phyloP scores from a whole-genome alignment of 2,329 filamentous ascomycete genomes.

The Colletotrichum trifolii region DNA sequence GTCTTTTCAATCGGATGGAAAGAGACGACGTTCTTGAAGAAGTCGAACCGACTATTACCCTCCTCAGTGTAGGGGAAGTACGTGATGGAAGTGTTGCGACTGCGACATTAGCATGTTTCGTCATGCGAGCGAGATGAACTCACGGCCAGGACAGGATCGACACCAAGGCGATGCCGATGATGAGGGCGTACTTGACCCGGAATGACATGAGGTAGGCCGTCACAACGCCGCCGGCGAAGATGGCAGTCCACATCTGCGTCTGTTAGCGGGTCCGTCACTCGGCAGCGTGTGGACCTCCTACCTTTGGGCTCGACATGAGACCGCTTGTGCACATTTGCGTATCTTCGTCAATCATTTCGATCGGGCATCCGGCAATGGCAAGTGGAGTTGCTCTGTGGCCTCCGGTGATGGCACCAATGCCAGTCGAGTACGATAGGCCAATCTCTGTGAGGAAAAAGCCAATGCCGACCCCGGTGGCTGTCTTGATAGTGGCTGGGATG shows the following conservation, averaged over 20 bases:
- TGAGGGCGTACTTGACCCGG: constrained; percentile 79
- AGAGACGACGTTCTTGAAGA: constrained; percentile 78
- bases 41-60: constrained; percentile 74
- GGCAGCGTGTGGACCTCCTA: constrained; percentile 44
- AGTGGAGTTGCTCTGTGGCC: constrained; percentile 73
- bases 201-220: constrained; percentile 86
- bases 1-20: constrained; percentile 77
- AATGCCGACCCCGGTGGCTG: constrained; percentile 73
- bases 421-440: constrained; percentile 79
- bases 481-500: constrained; percentile 73
- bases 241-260: constrained; percentile 81
- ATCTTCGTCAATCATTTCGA: constrained; percentile 59
- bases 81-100: constrained; percentile 74
- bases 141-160: constrained; percentile 81
- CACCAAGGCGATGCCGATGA: constrained; percentile 77
- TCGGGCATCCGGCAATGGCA: constrained; percentile 78
- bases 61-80: constrained; percentile 76
- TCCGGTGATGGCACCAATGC: constrained; percentile 85
- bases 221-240: constrained; percentile 82
- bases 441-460: constrained; percentile 73
- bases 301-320: constrained; percentile 82
- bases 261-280: constrained; percentile 14
- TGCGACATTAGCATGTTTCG: constrained; percentile 43
- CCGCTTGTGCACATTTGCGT: constrained; percentile 65
- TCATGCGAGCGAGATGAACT: constrained; percentile 44